Base-by-base conservation (phyloP, 768 basidiomycete species). In the Coprinopsis marcescibilis region DNA sequence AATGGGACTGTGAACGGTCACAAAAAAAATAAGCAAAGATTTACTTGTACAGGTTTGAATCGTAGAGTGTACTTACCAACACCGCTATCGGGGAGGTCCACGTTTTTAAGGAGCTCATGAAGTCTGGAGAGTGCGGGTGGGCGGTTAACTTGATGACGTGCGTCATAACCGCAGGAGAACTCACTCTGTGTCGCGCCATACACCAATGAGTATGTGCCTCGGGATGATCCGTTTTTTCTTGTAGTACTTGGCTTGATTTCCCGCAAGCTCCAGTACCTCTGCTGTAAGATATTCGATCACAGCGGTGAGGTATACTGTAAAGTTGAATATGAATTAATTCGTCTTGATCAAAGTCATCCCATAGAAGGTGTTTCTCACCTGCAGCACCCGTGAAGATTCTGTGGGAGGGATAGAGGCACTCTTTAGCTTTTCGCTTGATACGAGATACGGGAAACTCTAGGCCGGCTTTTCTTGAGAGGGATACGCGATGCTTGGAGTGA, bases 271-370 rank as follows among this genome's bases (percentile, higher is more conserved):
- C 43, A 91, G 77, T 58, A 93, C 81, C 65, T 93, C 90, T 23
- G 89, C 90, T 4, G 81, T 77, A 29, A 93, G 76, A 64, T 93
- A 92, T 65, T 92, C 90, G 21, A 92, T 75, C 45, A 91, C 89
- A 43, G 86, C 86, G 48, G 88, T 82, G 48, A 89, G 78, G 66
- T 89, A 90, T 41, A 89, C 89, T 83, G 47, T 15, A 13, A 1
- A 19, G 11, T 7, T 17, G 17, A 37, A 11, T 23, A 4, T 26
- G 4, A 23, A 45, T 5, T 19, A 33, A 21, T 5, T 6, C 13
- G 17, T 26, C 11, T 7, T n/a, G n/a, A 33, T 5, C 43, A 26
- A 4, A 24, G 21, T 11, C 42, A 43, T 6, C 14, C 10, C 4
- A n/a, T 4, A 29, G 4, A 10, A 11, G 13, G 7, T 4, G 14